A percentile compares a stretch with the other conserved stretches of the same genome.
Evolutionary conservation across 2,329 filamentous ascomycete genomes (phyloP).

Genomic region (Fusarium sp.): DNA sequence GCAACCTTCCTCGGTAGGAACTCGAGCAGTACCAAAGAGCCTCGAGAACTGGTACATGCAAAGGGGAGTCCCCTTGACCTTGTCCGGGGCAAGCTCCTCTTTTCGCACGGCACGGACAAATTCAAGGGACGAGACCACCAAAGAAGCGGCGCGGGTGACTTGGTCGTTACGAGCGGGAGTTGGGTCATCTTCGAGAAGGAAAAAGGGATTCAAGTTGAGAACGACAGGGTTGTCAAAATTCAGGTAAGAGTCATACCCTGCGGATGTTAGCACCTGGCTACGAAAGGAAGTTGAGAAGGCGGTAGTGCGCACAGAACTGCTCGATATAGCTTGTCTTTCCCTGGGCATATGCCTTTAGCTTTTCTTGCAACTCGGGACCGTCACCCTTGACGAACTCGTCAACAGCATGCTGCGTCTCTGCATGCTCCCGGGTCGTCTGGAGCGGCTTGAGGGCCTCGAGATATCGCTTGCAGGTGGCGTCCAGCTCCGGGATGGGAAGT

Average conservation of each 20-base stretch:
- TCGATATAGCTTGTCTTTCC: slow-evolving; percentile 97
- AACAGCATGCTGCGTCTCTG: slow-evolving; percentile 81
- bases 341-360: slow-evolving; percentile 86
- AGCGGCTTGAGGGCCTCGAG: slow-evolving; percentile 81
- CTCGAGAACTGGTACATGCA: slow-evolving; percentile 99
- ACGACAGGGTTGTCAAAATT: slow-evolving; percentile 99
- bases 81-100: slow-evolving; percentile 92
- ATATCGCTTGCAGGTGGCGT: slow-evolving; percentile 80
- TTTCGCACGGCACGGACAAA: slow-evolving; percentile 93
- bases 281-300: neutral
- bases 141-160: slow-evolving; percentile 89
- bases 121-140: slow-evolving; percentile 87
- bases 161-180: slow-evolving; percentile 97
- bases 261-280: slow-evolving; percentile 14
- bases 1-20: slow-evolving; percentile 93
- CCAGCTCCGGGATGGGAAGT: slow-evolving; percentile 90
- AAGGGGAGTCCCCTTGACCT: slow-evolving; percentile 80
- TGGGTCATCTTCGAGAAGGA: slow-evolving; percentile 95
- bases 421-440: slow-evolving; percentile 81
- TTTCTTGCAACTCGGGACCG: slow-evolving; percentile 86
- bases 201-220: slow-evolving; percentile 97
- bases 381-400: slow-evolving; percentile 83
- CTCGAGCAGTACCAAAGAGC: slow-evolving; percentile 91
- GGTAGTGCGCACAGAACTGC: slow-evolving; percentile 79
- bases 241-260: slow-evolving; percentile 98